These are phyloP conservation scores for Scleromitrula shiraiana DNA, from an alignment of 2,329 filamentous ascomycete genomes.

Conservation along the genomic window DNA sequence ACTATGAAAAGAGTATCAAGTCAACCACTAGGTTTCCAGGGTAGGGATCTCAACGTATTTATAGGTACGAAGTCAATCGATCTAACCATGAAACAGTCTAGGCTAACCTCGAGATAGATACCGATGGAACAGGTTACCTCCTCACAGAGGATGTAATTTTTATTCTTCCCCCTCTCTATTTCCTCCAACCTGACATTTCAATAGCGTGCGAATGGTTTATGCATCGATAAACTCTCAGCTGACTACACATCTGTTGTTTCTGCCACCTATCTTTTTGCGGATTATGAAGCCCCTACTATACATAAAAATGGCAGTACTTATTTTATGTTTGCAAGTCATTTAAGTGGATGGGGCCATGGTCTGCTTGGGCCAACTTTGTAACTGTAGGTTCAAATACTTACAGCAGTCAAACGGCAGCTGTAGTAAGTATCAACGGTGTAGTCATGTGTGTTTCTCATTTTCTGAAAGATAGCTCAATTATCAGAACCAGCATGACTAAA, in stretches of 20 bases:
- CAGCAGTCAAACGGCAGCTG: conserved; percentile 50
- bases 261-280: conserved; percentile 41
- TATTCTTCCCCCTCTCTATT: neutral
- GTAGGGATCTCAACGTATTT: conserved; percentile 28
- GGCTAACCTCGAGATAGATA: conserved; percentile 37
- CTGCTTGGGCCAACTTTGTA: conserved; percentile 50
- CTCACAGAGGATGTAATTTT: conserved; percentile 51
- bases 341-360: conserved; percentile 50
- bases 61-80: conserved; percentile 16
- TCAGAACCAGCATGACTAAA: neutral
- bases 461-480: neutral
- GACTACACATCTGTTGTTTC: conserved; percentile 47
- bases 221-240: conserved; percentile 47
- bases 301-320: conserved; percentile 52
- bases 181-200: neutral
- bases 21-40: conserved; percentile 29
- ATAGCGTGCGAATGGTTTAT: conserved; percentile 47
- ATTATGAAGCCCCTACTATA: conserved; percentile 55
- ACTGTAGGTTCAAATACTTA: conserved; percentile 49
- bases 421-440: conserved; percentile 38
- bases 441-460: conserved; percentile 19
- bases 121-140: conserved; percentile 52
- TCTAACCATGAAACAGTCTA: neutral
- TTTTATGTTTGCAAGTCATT: conserved; percentile 55
- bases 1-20: conserved; percentile 18